Base-by-base conservation (phyloP, 129 eudicot species). In the Silybum marianum region DNA sequence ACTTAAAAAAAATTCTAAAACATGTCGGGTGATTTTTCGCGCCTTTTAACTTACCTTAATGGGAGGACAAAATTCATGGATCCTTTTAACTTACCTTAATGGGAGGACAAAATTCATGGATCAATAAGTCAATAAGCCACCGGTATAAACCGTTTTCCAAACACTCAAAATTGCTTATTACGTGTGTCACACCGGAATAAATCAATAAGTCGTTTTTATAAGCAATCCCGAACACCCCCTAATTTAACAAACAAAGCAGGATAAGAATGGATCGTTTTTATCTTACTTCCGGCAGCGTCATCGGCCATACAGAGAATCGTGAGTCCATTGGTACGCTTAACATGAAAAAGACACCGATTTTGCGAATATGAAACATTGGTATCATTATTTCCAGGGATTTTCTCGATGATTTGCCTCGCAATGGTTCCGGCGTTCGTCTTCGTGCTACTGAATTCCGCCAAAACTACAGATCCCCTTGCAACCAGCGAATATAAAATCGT, bases 301-400 rank as follows among this genome's bases (percentile, higher is more conserved):
- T 91, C 97, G 36, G 98, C 93, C 98, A 94, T 91, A 85, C 98
- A 94, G 46, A 94, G 97, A 75, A 92, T 92, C 48, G 98, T 88
- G 86, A 94, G 95, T 2, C 98, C 98, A 86, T 94, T 97, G 63
- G 91, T 90, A 58, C 93, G 90, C 80, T 89, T 90, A 84, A 92
- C 96, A 77, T 94, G 98, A 69, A 94, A 94, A 39, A 90, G 88
- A 54, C 81, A 94, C 14, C 95, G 93, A 90, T 91, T 92, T 66
- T 94, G 98, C 40, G 96, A 94, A 72, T 94, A 94, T 4, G 98
- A 90, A 16, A 84, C 95, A 26, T 89, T 88, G 65, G 89, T 73
- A 58, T 94, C 97, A 54, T 86, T 78, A 71, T 74, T 84, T 0
- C 95, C 95, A 0, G 88, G 80, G 24, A 82, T 88, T 70, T 91